A percentile compares a stretch with the other conserved stretches of the same genome.
These are phyloP conservation scores for Tympanopsis confertula DNA, from an alignment of 2,329 filamentous ascomycete species.

Conservation along the genomic window DNA sequence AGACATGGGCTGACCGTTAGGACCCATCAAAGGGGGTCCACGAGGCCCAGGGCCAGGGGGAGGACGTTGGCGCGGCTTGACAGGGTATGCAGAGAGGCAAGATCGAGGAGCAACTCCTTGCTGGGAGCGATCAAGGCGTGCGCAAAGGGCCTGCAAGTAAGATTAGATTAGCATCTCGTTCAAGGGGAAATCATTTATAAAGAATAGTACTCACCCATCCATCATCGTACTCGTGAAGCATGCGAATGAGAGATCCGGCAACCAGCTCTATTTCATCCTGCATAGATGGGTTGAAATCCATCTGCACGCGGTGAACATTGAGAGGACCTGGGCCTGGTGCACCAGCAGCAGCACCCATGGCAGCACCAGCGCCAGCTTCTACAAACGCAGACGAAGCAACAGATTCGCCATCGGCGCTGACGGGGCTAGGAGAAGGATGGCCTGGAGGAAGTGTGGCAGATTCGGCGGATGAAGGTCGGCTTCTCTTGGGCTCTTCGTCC, in stretches of 20 bases:
- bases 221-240: conserved; percentile 61
- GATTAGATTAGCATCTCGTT: conserved; percentile 9
- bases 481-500: too few species aligned
- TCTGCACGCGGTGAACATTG: conserved; percentile 50
- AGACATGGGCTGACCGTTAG: neutral
- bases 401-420: too few species aligned
- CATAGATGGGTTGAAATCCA: conserved; percentile 60
- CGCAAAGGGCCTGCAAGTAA: conserved; percentile 45
- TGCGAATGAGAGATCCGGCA: conserved; percentile 47
- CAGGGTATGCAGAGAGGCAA: conserved; percentile 53
- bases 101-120: conserved; percentile 58
- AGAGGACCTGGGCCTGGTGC: conserved; percentile 6
- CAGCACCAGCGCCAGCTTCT: neutral
- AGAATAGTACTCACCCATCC: conserved; percentile 45
- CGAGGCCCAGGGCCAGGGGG: conserved; percentile 1
- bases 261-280: conserved; percentile 53
- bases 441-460: too few species aligned
- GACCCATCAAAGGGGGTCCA: neutral
- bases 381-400: too few species aligned
- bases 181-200: neutral
- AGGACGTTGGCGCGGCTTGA: conserved; percentile 41
- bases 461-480: too few species aligned
- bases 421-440: too few species aligned
- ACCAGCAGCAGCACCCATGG: conserved; percentile 14
- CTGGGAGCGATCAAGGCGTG: conserved; percentile 51